phyloP scores from a whole-genome alignment of 176 grass and related monocot species.

The Avena eriantha region DNA sequence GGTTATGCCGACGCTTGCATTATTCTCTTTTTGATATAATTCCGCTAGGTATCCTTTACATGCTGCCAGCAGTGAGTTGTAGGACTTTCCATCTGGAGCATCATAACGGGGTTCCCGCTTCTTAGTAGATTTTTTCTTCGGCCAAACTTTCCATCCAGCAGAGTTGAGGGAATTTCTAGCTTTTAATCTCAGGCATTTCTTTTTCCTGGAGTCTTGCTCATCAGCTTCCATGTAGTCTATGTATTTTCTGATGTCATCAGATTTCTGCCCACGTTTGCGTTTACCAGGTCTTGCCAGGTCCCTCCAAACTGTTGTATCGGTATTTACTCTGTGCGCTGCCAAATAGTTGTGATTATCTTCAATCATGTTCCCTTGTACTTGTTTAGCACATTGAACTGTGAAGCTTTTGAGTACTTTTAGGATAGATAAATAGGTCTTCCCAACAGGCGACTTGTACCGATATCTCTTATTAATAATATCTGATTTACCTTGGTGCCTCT shows the following conservation, averaged over 20 bases:
- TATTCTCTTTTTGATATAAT: conserved; percentile 13
- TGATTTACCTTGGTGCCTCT: conserved; percentile 13
- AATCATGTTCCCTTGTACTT: conserved; percentile 9
- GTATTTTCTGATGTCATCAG: conserved; percentile 56
- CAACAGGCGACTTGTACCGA: conserved; percentile 60
- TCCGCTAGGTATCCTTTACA: conserved; percentile 58
- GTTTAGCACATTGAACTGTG: conserved; percentile 33
- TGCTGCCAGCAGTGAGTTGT: conserved; percentile 61
- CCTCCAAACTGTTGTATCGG: not conserved
- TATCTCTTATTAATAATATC: conserved; percentile 32
- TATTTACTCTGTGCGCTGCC: conserved; percentile 14
- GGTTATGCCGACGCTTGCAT: conserved; percentile 29
- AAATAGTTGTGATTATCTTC: conserved; percentile 10
- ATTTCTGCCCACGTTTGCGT: conserved; percentile 39
- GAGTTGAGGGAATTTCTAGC: conserved; percentile 62
- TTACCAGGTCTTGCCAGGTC: conserved; percentile 27
- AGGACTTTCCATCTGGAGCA: conserved; percentile 58
- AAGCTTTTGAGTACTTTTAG: conserved; percentile 43
- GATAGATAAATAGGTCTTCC: conserved; percentile 58
- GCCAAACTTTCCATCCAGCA: conserved; percentile 54
- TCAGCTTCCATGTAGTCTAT: conserved; percentile 47
- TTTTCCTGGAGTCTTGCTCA: conserved; percentile 38
- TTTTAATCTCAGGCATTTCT: conserved; percentile 54
- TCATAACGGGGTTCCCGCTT: conserved; percentile 43
- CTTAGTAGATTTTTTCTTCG: conserved; percentile 31